These are phyloP conservation scores for Cladosporium oxysporum DNA, from an alignment of 2,329 filamentous ascomycete species.

Conservation along the genomic window DNA sequence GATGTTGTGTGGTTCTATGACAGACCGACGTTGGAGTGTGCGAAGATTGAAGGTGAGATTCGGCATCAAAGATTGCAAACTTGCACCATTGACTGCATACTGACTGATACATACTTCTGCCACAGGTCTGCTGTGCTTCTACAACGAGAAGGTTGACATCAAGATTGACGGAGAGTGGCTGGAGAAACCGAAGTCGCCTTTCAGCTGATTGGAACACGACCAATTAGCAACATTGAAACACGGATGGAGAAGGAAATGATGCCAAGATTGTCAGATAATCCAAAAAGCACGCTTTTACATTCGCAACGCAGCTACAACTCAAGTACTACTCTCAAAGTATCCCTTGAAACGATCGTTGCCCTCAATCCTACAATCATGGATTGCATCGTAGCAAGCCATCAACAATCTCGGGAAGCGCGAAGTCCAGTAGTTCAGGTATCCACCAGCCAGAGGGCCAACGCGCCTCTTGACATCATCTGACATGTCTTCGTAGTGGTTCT, in stretches of 20 bases:
- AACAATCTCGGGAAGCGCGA: slow-evolving; percentile 75
- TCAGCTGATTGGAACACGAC: slow-evolving; percentile 15
- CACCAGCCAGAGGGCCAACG: slow-evolving; percentile 72
- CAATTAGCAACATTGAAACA: not conserved
- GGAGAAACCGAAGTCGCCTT: slow-evolving; percentile 36
- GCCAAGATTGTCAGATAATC: not conserved
- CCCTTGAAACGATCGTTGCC: slow-evolving; percentile 67
- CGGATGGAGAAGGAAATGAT: not conserved
- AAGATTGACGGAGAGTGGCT: slow-evolving; percentile 47
- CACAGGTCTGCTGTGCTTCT: slow-evolving; percentile 54
- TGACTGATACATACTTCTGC: not conserved
- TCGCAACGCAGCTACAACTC: not conserved
- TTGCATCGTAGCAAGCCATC: slow-evolving; percentile 74
- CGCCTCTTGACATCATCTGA: slow-evolving; percentile 70
- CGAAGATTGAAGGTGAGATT: slow-evolving; percentile 51
- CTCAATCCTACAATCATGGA: slow-evolving; percentile 67
- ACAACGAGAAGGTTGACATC: slow-evolving; percentile 69
- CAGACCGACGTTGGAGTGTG: slow-evolving; percentile 59
- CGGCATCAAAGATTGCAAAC: not conserved
- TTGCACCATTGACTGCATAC: not conserved
- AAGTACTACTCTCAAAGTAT: slow-evolving; percentile 57
- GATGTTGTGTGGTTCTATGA: slow-evolving; percentile 66
- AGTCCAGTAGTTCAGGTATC: slow-evolving; percentile 81
- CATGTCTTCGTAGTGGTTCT: slow-evolving; percentile 98
- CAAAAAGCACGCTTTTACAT: not conserved